These are phyloP conservation scores for Saccharomyces hybrid DNA, from an alignment of 1,139 yeast species.

Conservation along the genomic window DNA sequence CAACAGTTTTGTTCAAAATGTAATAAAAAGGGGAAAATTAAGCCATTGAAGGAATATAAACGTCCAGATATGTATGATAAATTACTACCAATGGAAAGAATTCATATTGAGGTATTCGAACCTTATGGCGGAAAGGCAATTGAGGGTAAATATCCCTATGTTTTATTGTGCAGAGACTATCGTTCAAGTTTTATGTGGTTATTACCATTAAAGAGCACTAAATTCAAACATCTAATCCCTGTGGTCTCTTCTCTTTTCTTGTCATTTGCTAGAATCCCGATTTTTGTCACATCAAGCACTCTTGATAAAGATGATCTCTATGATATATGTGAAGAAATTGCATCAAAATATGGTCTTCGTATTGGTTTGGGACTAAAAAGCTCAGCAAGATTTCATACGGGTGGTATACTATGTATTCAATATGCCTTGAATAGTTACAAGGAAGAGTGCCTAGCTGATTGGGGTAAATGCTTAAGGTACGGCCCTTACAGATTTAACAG, in stretches of 20 bases:
- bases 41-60: slow-evolving; percentile 13
- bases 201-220: slow-evolving; percentile 22
- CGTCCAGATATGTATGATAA: slow-evolving; percentile 17
- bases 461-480: slow-evolving; percentile 23
- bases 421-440: slow-evolving; percentile 12
- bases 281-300: slow-evolving; percentile 26
- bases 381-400: slow-evolving; percentile 17
- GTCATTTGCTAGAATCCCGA: slow-evolving; percentile 21
- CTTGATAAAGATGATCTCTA: slow-evolving; percentile 25
- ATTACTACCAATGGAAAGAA: slow-evolving; percentile 26
- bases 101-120: slow-evolving; percentile 26
- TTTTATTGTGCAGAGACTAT: slow-evolving; percentile 26
- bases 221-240: slow-evolving; percentile 18
- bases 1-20: slow-evolving; percentile 26
- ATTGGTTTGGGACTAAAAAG: slow-evolving; percentile 26
- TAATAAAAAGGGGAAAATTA: slow-evolving; percentile 15
- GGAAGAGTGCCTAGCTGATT: slow-evolving; percentile 21
- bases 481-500: slow-evolving; percentile 17
- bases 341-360: slow-evolving; percentile 17
- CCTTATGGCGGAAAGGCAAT: slow-evolving; percentile 21
- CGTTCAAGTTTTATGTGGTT: slow-evolving; percentile 27
- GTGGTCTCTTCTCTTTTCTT: slow-evolving; percentile 18
- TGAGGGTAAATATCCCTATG: slow-evolving; percentile 24
- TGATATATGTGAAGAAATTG: slow-evolving; percentile 24
- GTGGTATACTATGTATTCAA: slow-evolving; percentile 19